These are phyloP conservation scores for Elsinoe perseae DNA, from an alignment of 2,329 filamentous ascomycete species.

Conservation along the genomic window DNA sequence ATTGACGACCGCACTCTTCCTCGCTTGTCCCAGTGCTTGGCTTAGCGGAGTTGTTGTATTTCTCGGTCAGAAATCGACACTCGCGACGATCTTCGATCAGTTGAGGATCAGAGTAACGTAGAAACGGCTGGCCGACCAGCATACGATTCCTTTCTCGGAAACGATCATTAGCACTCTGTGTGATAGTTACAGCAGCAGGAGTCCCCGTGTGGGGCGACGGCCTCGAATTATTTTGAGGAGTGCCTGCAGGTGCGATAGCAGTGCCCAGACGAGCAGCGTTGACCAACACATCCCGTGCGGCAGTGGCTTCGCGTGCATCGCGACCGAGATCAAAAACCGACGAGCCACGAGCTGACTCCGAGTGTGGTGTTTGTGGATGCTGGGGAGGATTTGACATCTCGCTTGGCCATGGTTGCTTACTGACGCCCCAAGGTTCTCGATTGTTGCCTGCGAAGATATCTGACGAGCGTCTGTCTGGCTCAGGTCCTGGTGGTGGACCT, in stretches of 20 bases:
- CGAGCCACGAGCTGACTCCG: neutral
- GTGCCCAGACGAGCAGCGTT: conserved; percentile 11
- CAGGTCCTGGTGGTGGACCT: neutral
- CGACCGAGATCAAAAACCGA: neutral
- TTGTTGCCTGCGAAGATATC: neutral
- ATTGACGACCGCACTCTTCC: conserved; percentile 60
- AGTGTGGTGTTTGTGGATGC: neutral
- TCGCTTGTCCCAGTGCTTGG: conserved; percentile 59
- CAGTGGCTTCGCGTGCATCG: neutral
- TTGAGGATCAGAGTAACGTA: conserved; percentile 63
- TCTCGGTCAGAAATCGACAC: conserved; percentile 73
- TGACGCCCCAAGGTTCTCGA: conserved; percentile 2
- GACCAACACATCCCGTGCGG: neutral
- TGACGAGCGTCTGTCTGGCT: conserved; percentile 1
- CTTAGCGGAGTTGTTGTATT: conserved; percentile 79
- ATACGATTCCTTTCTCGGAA: conserved; percentile 65
- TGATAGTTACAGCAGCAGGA: neutral
- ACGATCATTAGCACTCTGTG: neutral
- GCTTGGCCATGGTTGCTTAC: conserved; percentile 2
- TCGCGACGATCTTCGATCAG: conserved; percentile 76
- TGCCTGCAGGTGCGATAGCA: conserved; percentile 6
- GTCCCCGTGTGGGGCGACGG: neutral
- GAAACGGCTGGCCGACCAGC: conserved; percentile 71
- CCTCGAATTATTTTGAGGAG: neutral
- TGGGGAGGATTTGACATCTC: neutral